phyloP scores from a whole-genome alignment of 2,329 filamentous ascomycete genomes.

The Nemania sp. region DNA sequence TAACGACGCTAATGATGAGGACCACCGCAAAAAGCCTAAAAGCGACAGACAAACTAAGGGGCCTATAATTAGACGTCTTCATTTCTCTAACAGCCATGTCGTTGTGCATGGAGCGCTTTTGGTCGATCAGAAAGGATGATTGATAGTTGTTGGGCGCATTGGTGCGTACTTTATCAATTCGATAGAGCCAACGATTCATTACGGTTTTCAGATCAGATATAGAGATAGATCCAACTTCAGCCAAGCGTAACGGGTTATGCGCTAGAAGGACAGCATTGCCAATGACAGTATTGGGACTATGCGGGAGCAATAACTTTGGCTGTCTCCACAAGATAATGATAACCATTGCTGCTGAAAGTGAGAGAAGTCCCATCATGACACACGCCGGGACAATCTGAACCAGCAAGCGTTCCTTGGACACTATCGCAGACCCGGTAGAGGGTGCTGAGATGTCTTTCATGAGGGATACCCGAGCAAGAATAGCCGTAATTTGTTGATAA shows the following conservation, averaged over 20 bases:
- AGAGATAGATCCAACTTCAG: background rate
- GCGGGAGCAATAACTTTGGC: background rate
- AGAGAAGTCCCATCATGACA: background rate
- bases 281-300: background rate
- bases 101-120: background rate
- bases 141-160: background rate
- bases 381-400: background rate
- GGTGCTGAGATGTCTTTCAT: background rate
- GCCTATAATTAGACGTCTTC: background rate
- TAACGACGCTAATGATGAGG: background rate
- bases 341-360: background rate
- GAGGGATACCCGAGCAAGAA: constrained; percentile 4
- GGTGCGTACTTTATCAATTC: background rate
- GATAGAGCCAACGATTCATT: background rate
- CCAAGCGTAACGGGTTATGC: background rate
- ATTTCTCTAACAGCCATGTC: background rate
- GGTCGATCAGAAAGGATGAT: background rate
- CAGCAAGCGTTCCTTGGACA: constrained; percentile 3
- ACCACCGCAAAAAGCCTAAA: background rate
- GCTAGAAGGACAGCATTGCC: constrained; percentile 2
- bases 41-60: background rate
- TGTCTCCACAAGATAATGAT: background rate
- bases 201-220: background rate
- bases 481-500: background rate
- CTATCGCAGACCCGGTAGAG: background rate